phyloP scores from a whole-genome alignment of 768 basidiomycete genomes.

The Boletus pseudo-olivaceus region DNA sequence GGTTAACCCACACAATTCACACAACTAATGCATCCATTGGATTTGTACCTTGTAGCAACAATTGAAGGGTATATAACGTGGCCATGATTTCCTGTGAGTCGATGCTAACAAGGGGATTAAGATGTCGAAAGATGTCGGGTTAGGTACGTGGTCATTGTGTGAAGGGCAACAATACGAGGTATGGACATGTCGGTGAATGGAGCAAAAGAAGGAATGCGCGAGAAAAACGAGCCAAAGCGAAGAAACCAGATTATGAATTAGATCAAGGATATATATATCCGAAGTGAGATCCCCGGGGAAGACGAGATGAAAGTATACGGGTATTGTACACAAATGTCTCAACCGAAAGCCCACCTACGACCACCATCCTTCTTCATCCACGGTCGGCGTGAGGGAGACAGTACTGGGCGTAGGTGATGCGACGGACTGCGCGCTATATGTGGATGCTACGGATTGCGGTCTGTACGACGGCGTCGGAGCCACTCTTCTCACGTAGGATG shows the following conservation, averaged over 20 bases:
- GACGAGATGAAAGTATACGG: not conserved
- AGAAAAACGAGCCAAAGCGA: not conserved
- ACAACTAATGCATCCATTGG: constrained; percentile 35
- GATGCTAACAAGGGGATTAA: constrained; percentile 15
- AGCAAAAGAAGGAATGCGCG: not conserved
- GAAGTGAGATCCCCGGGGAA: constrained; percentile 10
- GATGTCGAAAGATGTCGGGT: not conserved
- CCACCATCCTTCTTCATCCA: constrained; percentile 80
- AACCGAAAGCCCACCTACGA: constrained; percentile 30
- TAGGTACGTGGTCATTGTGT: constrained; percentile 3
- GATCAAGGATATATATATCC: constrained; percentile 21
- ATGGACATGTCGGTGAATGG: constrained; percentile 6
- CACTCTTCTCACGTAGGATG: constrained; percentile 13
- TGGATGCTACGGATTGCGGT: constrained; percentile 46
- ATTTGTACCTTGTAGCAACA: constrained; percentile 39
- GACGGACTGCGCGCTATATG: constrained; percentile 33
- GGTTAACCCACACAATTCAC: constrained; percentile 22
- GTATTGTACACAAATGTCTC: constrained; percentile 6
- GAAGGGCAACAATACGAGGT: constrained; percentile 10
- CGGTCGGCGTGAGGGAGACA: constrained; percentile 68
- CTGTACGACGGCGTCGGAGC: constrained; percentile 31
- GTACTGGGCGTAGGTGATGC: constrained; percentile 77
- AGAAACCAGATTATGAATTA: constrained; percentile 22
- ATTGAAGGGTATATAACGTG: constrained; percentile 36
- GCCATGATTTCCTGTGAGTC: constrained; percentile 20